Base-by-base conservation (phyloP, 306 rosid genomes). In the Citrullus amarus region DNA sequence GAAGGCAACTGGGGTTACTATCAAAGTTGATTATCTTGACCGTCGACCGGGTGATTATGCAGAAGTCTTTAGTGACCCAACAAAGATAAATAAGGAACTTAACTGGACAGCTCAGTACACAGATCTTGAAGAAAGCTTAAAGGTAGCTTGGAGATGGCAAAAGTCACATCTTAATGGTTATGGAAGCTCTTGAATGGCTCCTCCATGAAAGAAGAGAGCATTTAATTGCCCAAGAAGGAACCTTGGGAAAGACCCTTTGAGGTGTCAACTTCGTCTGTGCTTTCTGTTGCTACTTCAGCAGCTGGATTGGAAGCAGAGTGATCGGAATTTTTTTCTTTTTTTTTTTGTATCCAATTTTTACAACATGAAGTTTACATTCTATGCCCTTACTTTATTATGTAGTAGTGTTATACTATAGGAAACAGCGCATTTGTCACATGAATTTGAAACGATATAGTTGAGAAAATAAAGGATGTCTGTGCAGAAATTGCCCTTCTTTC, bases 41-140 rank as follows among this genome's bases (percentile, higher is more conserved):
- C 91, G 97, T 13, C 86, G 97, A 58, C 97, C 97, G 0, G 99
- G 99, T 2, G 99, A 95, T 65, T 95, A 95, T 18, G 97, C 99
- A 0, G 87, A 86, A 85, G 99, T 95, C 73, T 95, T 70, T 55
- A 95, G 97, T 14, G 96, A 95, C 61, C 99, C 99, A 9, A 84
- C 96, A 11, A 95, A 92, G 86, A 90, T 95, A 80, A 46, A 32
- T 32, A 56, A 13, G 0, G 96, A 92, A 82, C 82, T 95, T 50
- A 90, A 88, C 54, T 95, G 99, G 99, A 85, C 88, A 44, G 97
- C 99, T 3, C 88, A 58, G 44, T 51, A 86, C 85, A 92, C 92
- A 56, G 82, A 93, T 86, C 93, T 95, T 76, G 81, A 83, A 77
- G 77, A 86, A 88, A 95, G 99, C 78, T 72, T 95, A 34, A 76